Evolutionary conservation across 768 basidiomycete genomes (phyloP).

Genomic region (Leccinellum albellum): DNA sequence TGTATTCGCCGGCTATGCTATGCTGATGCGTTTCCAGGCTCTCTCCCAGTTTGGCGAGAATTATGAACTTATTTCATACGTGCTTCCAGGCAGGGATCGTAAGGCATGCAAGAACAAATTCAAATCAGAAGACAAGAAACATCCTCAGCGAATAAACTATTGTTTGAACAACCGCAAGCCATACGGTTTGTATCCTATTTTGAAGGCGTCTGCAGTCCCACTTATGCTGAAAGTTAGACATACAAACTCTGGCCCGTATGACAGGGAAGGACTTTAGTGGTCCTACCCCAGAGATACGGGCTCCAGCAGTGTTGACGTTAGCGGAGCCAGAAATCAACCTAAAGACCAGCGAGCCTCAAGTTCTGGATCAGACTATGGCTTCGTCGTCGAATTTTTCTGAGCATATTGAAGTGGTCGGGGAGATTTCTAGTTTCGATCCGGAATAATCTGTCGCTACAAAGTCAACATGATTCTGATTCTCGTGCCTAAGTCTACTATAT

Average conservation of each 20-base stretch:
- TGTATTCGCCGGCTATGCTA: neutral
- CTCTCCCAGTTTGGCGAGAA: slow-evolving; percentile 87
- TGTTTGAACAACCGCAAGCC: slow-evolving; percentile 74
- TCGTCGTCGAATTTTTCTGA: slow-evolving; percentile 35
- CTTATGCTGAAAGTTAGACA: slow-evolving; percentile 43
- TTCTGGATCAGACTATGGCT: slow-evolving; percentile 18
- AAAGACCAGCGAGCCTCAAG: neutral
- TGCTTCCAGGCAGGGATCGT: slow-evolving; percentile 80
- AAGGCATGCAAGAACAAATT: slow-evolving; percentile 93
- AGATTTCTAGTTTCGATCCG: slow-evolving; percentile 24
- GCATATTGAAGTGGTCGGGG: slow-evolving; percentile 27
- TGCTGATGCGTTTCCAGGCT: slow-evolving; percentile 49
- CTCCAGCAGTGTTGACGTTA: slow-evolving; percentile 35
- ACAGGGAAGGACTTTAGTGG: slow-evolving; percentile 86
- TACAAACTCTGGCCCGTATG: slow-evolving; percentile 69
- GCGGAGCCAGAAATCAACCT: slow-evolving; percentile 19
- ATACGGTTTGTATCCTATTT: slow-evolving; percentile 51
- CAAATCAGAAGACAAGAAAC: slow-evolving; percentile 82
- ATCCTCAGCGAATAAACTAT: slow-evolving; percentile 69
- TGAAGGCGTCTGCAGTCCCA: neutral
- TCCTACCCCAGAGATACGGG: slow-evolving; percentile 65
- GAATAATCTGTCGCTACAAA: slow-evolving; percentile 7
- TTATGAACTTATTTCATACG: slow-evolving; percentile 85
- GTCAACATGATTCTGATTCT: neutral
- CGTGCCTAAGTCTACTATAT: neutral